phyloP scores from a whole-genome alignment of 2,329 filamentous ascomycete species.

The Magnaporthiopsis rhizophila region DNA sequence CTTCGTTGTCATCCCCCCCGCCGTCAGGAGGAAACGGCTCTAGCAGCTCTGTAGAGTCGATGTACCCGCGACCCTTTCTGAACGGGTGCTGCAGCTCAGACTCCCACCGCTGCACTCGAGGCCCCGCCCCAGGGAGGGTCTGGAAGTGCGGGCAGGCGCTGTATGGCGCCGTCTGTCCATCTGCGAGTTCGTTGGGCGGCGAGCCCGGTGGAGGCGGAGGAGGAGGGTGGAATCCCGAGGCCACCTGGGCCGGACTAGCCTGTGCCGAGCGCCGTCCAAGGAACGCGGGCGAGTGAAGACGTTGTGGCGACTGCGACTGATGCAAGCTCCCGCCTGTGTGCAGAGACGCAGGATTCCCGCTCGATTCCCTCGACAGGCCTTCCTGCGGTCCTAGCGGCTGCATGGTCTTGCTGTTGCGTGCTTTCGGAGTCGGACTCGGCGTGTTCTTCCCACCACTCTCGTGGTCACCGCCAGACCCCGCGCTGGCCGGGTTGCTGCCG shows the following conservation, averaged over 20 bases:
- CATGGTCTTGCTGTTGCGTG: not conserved
- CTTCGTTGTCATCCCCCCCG: conserved; percentile 8
- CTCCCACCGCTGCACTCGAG: conserved; percentile 19
- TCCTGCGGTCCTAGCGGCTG: too few species aligned
- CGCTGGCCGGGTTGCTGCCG: not conserved
- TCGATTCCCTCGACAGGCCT: not conserved
- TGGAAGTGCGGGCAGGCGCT: conserved; percentile 7
- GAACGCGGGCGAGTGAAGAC: conserved; percentile 15
- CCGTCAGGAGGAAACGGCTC: conserved; percentile 7
- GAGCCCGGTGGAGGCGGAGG: conserved; percentile 12
- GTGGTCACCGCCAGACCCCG: not conserved
- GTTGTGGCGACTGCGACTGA: not conserved
- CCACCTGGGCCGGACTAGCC: conserved; percentile 21
- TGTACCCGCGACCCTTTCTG: conserved; percentile 14
- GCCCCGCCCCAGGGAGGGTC: conserved; percentile 5
- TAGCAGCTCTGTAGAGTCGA: conserved; percentile 15
- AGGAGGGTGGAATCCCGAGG: conserved; percentile 21
- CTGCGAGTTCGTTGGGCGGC: not conserved
- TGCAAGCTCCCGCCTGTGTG: not conserved
- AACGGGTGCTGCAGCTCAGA: conserved; percentile 16
- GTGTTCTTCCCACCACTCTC: not conserved
- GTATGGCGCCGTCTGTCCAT: not conserved
- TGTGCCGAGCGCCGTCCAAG: conserved; percentile 22
- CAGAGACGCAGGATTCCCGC: not conserved
- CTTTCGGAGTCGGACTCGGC: not conserved